Conservation (phyloP, 2,329 filamentous ascomycete species). For the Fusarium anthophilum region DNA sequence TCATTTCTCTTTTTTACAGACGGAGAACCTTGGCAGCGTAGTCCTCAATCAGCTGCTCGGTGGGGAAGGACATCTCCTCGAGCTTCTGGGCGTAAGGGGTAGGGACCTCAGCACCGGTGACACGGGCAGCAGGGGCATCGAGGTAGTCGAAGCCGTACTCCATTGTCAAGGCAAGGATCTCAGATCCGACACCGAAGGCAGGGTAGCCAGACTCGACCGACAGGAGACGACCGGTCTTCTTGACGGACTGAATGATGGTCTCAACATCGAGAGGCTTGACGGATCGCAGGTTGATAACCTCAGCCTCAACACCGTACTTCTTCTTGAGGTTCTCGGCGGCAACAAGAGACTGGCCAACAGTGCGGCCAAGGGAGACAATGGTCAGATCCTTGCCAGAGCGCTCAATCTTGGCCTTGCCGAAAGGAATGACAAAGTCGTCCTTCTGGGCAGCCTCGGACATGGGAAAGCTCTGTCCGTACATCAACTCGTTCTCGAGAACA, state of each 20-base stretch:
- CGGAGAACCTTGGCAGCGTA: constrained; percentile 90
- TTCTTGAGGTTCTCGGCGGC: constrained; percentile 93
- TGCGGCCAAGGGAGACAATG: constrained; percentile 93
- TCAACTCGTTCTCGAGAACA: constrained; percentile 86
- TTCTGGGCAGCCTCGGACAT: constrained; percentile 98
- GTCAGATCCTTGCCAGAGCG: constrained; percentile 95
- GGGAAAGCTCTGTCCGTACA: constrained; percentile 95
- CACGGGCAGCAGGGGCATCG: constrained; percentile 88
- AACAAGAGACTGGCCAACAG: constrained; percentile 88
- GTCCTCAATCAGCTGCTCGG: constrained; percentile 84
- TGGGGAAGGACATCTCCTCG: constrained; percentile 95
- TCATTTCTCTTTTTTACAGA: constrained; percentile 61
- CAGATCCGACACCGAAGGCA: constrained; percentile 89
- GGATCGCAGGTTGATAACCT: constrained; percentile 98
- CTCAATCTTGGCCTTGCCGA: constrained; percentile 99
- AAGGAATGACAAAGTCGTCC: constrained; percentile 95
- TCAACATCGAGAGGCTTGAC: constrained; percentile 97
- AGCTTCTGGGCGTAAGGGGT: constrained; percentile 94
- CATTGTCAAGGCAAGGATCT: constrained; percentile 94
- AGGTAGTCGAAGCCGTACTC: constrained; percentile 99
- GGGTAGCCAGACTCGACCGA: constrained; percentile 96
- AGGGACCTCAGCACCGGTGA: constrained; percentile 96
- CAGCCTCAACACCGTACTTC: constrained; percentile 94
- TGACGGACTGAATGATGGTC: constrained; percentile 94
- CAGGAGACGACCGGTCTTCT: constrained; percentile 96